A percentile compares a stretch with the other conserved stretches of the same genome.
Conservation (phyloP, 176 grass and related monocot genomes). For the Tillandsia fasciculata region DNA sequence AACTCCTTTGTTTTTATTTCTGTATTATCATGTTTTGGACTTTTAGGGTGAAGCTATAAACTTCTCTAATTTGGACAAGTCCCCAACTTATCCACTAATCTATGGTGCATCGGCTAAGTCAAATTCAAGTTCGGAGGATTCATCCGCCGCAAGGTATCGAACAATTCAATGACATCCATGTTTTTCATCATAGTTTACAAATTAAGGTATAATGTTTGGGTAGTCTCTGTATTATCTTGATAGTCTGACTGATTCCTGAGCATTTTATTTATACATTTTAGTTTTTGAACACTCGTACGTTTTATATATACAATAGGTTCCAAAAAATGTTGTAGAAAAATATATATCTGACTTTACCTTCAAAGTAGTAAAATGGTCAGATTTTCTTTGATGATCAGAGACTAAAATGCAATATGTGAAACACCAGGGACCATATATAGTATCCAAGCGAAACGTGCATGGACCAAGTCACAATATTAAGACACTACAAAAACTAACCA, state of each 20-base stretch:
- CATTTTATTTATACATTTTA: too few relatives aligned
- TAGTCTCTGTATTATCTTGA: too few relatives aligned
- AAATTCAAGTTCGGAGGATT: conserved; percentile 35
- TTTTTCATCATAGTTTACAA: background rate
- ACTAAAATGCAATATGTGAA: too few relatives aligned
- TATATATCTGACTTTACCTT: background rate
- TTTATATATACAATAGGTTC: too few relatives aligned
- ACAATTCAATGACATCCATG: background rate
- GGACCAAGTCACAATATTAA: too few relatives aligned
- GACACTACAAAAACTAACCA: too few relatives aligned
- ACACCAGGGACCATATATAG: too few relatives aligned
- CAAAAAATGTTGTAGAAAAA: background rate
- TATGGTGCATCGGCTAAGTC: conserved; percentile 50
- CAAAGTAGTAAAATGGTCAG: too few relatives aligned
- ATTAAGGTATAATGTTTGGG: background rate
- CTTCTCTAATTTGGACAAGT: conserved; percentile 61
- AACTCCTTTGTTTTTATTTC: background rate
- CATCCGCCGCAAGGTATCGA: conserved; percentile 50
- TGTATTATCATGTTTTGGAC: background rate
- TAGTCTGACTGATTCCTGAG: too few relatives aligned
- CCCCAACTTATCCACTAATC: conserved; percentile 63
- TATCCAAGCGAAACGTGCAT: too few relatives aligned
- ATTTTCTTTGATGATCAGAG: too few relatives aligned
- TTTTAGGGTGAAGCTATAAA: conserved; percentile 70
- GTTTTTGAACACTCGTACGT: too few relatives aligned